A percentile compares a stretch with the other conserved stretches of the same genome.
phyloP scores from a whole-genome alignment of 2,329 filamentous ascomycete species.

The Macrophomina phaseolina region DNA sequence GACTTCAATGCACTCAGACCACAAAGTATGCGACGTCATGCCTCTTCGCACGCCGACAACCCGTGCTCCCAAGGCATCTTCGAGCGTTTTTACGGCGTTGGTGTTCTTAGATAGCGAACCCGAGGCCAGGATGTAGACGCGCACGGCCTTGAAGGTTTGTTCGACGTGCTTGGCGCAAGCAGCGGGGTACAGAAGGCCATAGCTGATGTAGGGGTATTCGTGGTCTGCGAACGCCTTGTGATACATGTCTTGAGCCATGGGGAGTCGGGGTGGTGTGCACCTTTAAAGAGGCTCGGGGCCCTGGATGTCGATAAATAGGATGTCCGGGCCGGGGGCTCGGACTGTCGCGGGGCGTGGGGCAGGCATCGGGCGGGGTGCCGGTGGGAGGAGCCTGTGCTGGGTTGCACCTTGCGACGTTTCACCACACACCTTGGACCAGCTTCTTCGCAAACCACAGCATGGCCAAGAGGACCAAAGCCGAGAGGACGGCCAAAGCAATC shows the following conservation, averaged over 20 bases:
- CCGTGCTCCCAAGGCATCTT: constrained; percentile 47
- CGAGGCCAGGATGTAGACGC: constrained; percentile 60
- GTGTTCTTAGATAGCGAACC: constrained; percentile 56
- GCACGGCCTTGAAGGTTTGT: constrained; percentile 51
- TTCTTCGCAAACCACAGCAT: constrained; percentile 30
- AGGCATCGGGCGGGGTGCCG: constrained; percentile 12
- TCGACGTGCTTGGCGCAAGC: constrained; percentile 53
- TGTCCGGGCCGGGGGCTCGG: neutral
- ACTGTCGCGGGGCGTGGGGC: neutral
- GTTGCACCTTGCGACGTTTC: neutral
- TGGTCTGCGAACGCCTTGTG: constrained; percentile 29
- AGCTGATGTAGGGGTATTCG: constrained; percentile 51
- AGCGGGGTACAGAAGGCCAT: constrained; percentile 54
- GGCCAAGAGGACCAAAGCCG: constrained; percentile 48
- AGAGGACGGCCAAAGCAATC: constrained; percentile 48
- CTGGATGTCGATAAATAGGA: constrained; percentile 13
- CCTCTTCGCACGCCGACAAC: constrained; percentile 56
- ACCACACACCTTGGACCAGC: constrained; percentile 16
- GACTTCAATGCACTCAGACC: constrained; percentile 58
- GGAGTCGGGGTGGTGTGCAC: neutral
- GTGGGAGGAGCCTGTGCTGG: constrained; percentile 2
- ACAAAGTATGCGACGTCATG: constrained; percentile 61
- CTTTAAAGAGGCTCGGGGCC: neutral
- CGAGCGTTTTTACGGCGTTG: constrained; percentile 50
- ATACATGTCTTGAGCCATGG: constrained; percentile 10